phyloP scores from a whole-genome alignment of 2,329 filamentous ascomycete species.

The Neodidymelliopsis sp. region DNA sequence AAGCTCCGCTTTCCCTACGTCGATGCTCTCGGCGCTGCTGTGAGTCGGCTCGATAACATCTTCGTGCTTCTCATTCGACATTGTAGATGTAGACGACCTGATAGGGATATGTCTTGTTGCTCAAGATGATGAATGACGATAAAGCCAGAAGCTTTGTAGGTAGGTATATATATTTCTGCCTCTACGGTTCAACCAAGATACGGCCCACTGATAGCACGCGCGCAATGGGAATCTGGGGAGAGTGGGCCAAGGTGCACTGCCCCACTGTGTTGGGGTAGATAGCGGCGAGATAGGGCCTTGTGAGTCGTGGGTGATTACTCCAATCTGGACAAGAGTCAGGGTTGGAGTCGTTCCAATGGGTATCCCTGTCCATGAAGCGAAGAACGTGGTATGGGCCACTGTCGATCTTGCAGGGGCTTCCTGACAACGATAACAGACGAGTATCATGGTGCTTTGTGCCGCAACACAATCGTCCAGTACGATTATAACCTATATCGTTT shows the following conservation, averaged over 20 bases:
- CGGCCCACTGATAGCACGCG: conserved; percentile 19
- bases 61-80: conserved; percentile 37
- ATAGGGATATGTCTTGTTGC: no score
- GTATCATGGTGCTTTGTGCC: not conserved
- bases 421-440: not conserved
- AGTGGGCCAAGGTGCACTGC: conserved; percentile 17
- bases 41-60: conserved; percentile 32
- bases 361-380: conserved; percentile 5
- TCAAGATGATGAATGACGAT: conserved; percentile 9
- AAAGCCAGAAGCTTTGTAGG: not conserved
- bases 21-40: conserved; percentile 32
- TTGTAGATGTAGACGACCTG: conserved; percentile 17
- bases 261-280: conserved; percentile 36
- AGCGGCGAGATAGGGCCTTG: conserved; percentile 22
- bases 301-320: conserved; percentile 6
- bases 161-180: conserved; percentile 16
- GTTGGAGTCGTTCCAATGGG: conserved; percentile 8
- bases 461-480: not conserved
- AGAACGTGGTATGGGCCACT: conserved; percentile 5
- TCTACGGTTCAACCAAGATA: conserved; percentile 6
- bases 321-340: conserved; percentile 19
- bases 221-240: conserved; percentile 35
- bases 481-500: not conserved
- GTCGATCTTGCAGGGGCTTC: conserved; percentile 6
- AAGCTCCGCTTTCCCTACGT: conserved; percentile 30